These are phyloP conservation scores for Scheffersomyces amazonensis DNA, from an alignment of 805 yeast species.

Conservation along the genomic window DNA sequence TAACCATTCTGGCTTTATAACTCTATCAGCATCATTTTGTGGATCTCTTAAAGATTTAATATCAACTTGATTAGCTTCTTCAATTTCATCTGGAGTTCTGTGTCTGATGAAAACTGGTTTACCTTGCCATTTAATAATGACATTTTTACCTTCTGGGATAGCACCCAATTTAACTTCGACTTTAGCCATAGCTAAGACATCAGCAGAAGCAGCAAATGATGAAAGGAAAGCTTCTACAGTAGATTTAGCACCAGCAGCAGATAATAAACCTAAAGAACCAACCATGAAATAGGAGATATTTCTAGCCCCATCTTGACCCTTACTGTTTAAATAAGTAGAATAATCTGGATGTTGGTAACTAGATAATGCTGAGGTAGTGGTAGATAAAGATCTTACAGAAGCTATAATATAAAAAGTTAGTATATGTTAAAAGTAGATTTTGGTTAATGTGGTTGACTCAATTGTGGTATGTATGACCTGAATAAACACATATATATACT, in stretches of 20 bases:
- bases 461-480: too few species aligned
- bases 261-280: conserved; percentile 87
- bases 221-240: conserved; percentile 91
- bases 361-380: conserved; percentile 57
- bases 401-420: conserved; percentile 4
- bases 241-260: conserved; percentile 94
- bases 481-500: too few species aligned
- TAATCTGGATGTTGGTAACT: conserved; percentile 91
- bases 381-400: conserved; percentile 48
- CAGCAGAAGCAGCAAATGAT: conserved; percentile 97
- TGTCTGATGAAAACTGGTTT: conserved; percentile 99
- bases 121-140: conserved; percentile 99
- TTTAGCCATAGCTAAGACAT: conserved; percentile 98
- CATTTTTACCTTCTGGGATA: conserved; percentile 97
- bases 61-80: conserved; percentile 87
- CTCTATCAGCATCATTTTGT: conserved; percentile 89
- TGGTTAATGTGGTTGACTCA: too few species aligned
- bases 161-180: conserved; percentile 93
- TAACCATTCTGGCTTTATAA: conserved; percentile 96
- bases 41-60: conserved; percentile 86
- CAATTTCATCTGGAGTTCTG: conserved; percentile 90
- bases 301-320: conserved; percentile 65
- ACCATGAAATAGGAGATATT: conserved; percentile 95
- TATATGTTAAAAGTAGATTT: too few species aligned
- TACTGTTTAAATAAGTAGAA: conserved; percentile 73